phyloP scores from a whole-genome alignment of 805 yeast genomes.

The Henningerozyma blattae region DNA sequence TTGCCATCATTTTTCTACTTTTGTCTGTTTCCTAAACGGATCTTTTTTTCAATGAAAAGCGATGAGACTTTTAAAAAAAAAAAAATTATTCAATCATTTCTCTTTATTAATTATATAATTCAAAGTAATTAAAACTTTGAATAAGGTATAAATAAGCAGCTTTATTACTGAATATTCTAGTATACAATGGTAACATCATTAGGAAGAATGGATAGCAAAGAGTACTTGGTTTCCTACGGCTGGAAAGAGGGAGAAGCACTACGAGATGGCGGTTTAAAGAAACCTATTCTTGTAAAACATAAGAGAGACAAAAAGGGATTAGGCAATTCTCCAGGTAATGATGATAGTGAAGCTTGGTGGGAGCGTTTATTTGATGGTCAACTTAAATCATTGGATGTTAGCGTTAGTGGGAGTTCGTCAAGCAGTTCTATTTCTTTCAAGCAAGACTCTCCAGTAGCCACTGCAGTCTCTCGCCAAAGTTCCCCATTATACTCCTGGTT shows the following conservation, averaged over 20 bases:
- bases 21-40: no score
- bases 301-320: conserved; percentile 85
- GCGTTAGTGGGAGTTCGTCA: conserved; percentile 9
- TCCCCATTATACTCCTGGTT: conserved; percentile 80
- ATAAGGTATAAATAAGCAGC: no score
- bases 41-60: no score
- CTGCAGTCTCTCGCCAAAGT: conserved; percentile 35
- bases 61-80: no score
- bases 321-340: conserved; percentile 55
- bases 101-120: no score
- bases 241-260: conserved; percentile 91
- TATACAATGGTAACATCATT: neutral
- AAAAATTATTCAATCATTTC: no score
- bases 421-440: no score
- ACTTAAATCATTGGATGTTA: conserved; percentile 61
- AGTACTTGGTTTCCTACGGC: conserved; percentile 66
- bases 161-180: no score
- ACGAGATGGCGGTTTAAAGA: conserved; percentile 63
- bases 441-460: no score
- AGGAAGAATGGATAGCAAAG: conserved; percentile 54
- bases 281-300: conserved; percentile 82
- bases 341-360: conserved; percentile 93
- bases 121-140: no score
- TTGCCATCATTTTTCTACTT: no score
- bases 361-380: conserved; percentile 91